phyloP scores from a whole-genome alignment of 305 asterid species.

The Fraxinus velutina region DNA sequence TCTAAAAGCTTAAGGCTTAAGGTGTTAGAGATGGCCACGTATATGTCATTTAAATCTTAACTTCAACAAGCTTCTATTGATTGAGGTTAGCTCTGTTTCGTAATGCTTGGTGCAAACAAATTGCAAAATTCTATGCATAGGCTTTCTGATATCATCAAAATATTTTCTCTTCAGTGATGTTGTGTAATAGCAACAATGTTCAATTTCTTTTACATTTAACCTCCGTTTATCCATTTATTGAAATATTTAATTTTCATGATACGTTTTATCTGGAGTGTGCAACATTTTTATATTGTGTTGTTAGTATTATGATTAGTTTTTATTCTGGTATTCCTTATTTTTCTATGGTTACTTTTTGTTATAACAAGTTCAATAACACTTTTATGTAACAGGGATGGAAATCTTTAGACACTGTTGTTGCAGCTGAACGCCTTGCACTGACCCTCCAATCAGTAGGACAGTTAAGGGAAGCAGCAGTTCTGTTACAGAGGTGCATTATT shows the following conservation, averaged over 20 bases:
- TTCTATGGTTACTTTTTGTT: neutral
- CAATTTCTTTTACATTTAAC: conserved; percentile 1
- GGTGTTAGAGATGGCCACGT: neutral
- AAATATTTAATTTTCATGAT: neutral
- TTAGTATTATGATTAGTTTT: conserved; percentile 4
- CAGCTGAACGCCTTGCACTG: conserved; percentile 86
- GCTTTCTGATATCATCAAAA: neutral
- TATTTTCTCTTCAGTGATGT: neutral
- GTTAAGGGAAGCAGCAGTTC: conserved; percentile 72
- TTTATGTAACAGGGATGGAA: conserved; percentile 65
- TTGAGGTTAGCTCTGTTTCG: neutral
- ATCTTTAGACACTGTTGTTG: conserved; percentile 68
- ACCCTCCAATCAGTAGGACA: conserved; percentile 62
- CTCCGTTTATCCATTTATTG: neutral
- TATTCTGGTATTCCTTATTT: neutral
- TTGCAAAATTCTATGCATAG: neutral
- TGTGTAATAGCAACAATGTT: neutral
- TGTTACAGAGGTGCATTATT: conserved; percentile 58
- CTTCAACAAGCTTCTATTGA: neutral
- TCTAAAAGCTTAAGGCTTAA: neutral
- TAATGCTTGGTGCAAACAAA: neutral
- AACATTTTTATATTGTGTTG: conserved; percentile 5
- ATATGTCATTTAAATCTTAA: neutral
- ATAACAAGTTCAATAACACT: neutral
- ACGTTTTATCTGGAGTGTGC: neutral